These are phyloP conservation scores for Albugo laibachii DNA, from an alignment of 352 stramenopile genomes.

Conservation along the genomic window DNA sequence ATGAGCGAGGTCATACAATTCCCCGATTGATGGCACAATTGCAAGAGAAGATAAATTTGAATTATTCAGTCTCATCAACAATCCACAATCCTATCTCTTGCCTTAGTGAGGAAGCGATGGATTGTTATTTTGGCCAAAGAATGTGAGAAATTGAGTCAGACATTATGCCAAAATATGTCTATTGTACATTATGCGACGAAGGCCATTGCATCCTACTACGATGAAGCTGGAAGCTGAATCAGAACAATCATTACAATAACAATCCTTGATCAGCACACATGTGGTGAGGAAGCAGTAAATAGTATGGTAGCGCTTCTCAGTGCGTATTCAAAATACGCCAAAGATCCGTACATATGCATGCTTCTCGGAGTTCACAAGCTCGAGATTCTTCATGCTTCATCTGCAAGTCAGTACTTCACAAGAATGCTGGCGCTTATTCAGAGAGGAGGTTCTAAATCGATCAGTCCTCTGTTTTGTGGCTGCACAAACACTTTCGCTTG, in stretches of 20 bases:
- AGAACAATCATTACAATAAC: too few species aligned
- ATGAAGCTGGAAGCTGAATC: too few species aligned
- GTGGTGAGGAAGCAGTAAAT: too few species aligned
- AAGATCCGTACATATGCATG: constrained; percentile 24
- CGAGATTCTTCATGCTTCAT: constrained; percentile 18
- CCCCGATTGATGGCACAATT: constrained; percentile 2
- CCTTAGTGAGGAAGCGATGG: constrained; percentile 20
- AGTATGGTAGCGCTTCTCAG: too few species aligned
- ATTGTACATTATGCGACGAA: constrained; percentile 10
- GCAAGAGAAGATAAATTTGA: too few species aligned
- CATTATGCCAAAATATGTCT: constrained; percentile 30
- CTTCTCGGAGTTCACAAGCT: constrained; percentile 26
- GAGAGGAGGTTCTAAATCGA: background rate
- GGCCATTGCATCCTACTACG: too few species aligned
- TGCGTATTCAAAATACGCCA: too few species aligned
- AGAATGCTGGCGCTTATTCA: constrained; percentile 17
- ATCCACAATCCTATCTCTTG: too few species aligned
- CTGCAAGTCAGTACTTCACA: constrained; percentile 19
- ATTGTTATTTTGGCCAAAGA: constrained; percentile 23
- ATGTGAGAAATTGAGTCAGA: constrained; percentile 3
- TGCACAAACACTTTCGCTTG: too few species aligned
- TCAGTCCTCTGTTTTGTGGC: too few species aligned
- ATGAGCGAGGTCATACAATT: constrained; percentile 3
- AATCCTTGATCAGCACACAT: too few species aligned
- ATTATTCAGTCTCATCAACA: too few species aligned